Base-by-base conservation (phyloP, 805 yeast species). In the Cephaloascus albidus region DNA sequence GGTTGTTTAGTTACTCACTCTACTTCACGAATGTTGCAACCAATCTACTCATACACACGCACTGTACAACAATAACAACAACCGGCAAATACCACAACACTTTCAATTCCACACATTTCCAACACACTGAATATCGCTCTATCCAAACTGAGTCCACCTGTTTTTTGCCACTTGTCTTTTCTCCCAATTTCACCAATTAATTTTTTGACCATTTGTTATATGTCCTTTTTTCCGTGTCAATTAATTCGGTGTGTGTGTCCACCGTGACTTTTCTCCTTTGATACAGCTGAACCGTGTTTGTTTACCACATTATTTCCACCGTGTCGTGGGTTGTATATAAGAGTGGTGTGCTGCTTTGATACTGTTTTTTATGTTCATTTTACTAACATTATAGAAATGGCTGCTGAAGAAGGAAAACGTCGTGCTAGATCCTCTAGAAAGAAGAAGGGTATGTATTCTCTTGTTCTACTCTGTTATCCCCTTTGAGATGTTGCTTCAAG, bases 371-470 rank as follows among this genome's bases (percentile, higher is more conserved):
- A n/a, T n/a, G n/a, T n/a, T n/a, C n/a, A n/a, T n/a, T 12, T 12
- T 23, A 23, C 28, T 23, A 23, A 23, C 28, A 23, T 23, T 12
- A 23, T 23, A 35, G 42, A 34, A 40, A 65, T 64, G 70, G 61
- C 70, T 12, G 28, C 28, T 40, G 61, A 61, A 36, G 60, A 61
- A 54, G 45, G 50, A 34, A 46, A 48, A 46, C 62, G 51, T 54
- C 55, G 54, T 31, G 15, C 33, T 54, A 54, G 58, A 38, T 48
- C 63, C 45, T 49, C 63, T 44, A 67, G 70, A 61, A 68, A 65
- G 63, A 68, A 68, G 68, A 68, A 68, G 64, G 43, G 44, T 40
- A 32, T 31, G 43, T 43, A 15, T 2, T 37, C 23, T 20, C 17
- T 19, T 18, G 18, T 16, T 20, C 10, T 31, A 20, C 27, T 36